A percentile compares a stretch with the other conserved stretches of the same genome.
These are phyloP conservation scores for Pyrenopolyporus hunteri DNA, from an alignment of 495 filamentous ascomycete species.

Conservation along the genomic window DNA sequence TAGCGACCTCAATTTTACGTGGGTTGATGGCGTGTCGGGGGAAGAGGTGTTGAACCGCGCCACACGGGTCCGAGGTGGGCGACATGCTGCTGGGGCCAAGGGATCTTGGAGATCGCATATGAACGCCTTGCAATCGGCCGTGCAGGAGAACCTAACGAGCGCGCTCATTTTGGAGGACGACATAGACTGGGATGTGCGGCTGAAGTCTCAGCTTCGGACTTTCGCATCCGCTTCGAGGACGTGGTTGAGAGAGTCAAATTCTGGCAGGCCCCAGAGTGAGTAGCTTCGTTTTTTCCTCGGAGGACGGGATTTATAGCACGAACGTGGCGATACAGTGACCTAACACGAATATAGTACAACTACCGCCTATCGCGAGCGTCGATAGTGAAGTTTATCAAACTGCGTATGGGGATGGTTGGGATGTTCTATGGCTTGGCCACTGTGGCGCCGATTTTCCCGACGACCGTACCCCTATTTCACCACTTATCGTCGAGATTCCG, in stretches of 20 bases:
- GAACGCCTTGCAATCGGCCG: conserved; percentile 48
- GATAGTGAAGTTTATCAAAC: background rate
- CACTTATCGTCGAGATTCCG: conserved; percentile 42
- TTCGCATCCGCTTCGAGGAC: conserved; percentile 45
- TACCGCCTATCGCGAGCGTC: background rate
- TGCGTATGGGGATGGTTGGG: conserved; percentile 55
- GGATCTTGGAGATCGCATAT: conserved; percentile 57
- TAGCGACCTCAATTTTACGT: conserved; percentile 59
- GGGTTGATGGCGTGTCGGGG: conserved; percentile 59
- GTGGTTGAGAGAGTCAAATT: conserved; percentile 32
- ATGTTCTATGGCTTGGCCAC: conserved; percentile 59
- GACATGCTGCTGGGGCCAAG: conserved; percentile 44
- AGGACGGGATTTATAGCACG: background rate
- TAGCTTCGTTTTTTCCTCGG: background rate
- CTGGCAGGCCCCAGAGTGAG: background rate
- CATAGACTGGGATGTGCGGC: conserved; percentile 55
- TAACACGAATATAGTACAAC: conserved; percentile 7
- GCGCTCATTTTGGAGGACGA: conserved; percentile 59
- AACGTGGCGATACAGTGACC: background rate
- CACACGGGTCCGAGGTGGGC: conserved; percentile 28
- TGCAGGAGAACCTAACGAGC: conserved; percentile 45
- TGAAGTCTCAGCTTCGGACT: conserved; percentile 51
- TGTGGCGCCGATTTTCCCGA: conserved; percentile 53
- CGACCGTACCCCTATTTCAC: conserved; percentile 12
- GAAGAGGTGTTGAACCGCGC: conserved; percentile 47